Evolutionary conservation across 768 basidiomycete genomes (phyloP).

Genomic region (Pleurotus platypus): DNA sequence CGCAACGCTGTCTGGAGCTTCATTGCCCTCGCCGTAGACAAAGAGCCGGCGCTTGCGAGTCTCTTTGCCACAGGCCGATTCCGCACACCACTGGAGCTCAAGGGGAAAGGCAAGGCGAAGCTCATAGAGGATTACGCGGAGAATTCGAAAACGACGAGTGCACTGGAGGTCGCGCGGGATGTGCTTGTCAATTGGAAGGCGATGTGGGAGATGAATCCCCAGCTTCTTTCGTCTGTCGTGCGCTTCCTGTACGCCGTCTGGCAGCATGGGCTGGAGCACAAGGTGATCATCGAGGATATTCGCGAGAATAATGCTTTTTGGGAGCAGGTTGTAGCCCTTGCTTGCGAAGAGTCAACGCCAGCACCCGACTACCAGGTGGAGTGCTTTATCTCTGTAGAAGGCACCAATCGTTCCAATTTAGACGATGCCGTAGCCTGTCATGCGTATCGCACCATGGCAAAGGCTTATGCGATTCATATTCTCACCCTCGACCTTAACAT

Average conservation of each 20-base stretch:
- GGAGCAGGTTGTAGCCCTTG: slow-evolving; percentile 61
- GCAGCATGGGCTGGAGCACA: slow-evolving; percentile 79
- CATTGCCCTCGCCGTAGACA: slow-evolving; percentile 75
- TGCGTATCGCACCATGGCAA: slow-evolving; percentile 66
- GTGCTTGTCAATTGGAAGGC: slow-evolving; percentile 68
- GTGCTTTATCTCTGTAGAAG: slow-evolving; percentile 44
- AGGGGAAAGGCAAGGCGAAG: slow-evolving; percentile 35
- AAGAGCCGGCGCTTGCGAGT: slow-evolving; percentile 80
- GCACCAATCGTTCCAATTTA: slow-evolving; percentile 45
- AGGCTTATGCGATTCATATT: slow-evolving; percentile 73
- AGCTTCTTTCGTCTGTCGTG: slow-evolving; percentile 69
- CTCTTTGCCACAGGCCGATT: slow-evolving; percentile 78
- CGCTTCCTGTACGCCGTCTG: slow-evolving; percentile 75
- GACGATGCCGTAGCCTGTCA: slow-evolving; percentile 62
- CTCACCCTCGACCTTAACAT: slow-evolving; percentile 72
- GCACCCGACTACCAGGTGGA: slow-evolving; percentile 63
- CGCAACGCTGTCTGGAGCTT: slow-evolving; percentile 83
- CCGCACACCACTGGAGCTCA: slow-evolving; percentile 39
- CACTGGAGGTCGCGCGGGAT: slow-evolving; percentile 63
- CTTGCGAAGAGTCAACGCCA: slow-evolving; percentile 69
- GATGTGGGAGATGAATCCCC: slow-evolving; percentile 75
- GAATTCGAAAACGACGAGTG: slow-evolving; percentile 41
- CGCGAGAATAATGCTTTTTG: slow-evolving; percentile 64
- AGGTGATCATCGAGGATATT: slow-evolving; percentile 48
- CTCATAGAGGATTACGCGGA: slow-evolving; percentile 31